Base-by-base conservation (phyloP, 2,329 filamentous ascomycete species). In the Tricladium varicosporioides region DNA sequence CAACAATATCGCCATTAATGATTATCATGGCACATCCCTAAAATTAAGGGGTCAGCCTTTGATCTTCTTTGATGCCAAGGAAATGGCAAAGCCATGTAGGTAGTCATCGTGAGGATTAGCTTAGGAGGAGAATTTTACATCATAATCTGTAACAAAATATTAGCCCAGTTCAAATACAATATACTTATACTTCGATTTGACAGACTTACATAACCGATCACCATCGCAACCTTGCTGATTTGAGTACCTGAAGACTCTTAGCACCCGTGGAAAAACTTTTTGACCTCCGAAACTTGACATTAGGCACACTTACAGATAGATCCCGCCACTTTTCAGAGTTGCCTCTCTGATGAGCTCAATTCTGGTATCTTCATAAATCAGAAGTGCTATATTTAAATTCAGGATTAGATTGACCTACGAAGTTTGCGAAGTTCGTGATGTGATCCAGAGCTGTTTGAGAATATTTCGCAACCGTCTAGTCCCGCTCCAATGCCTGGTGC, bases 401-500 rank as follows among this genome's bases (percentile, higher is more conserved):
- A 27, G 7, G 22, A 27, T 27, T 7, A 4, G 7, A 4, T 7
- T 27, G 4, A 7, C 22, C 7, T 27, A 27, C 22, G 22, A 0
- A 91, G 78, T 69, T 91, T 91, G 15, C 85, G 76, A 8, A 91
- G 72, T 63, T 85, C 80, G 65, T 85, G 83, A 69, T 93, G 89
- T 11, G 79, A 84, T 5, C 85, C 88, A 53, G 80, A 85, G 2
- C 80, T 84, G 70, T 93, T 93, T 8, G 84, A 83, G 60, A 89
- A 80, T 54, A 91, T 85, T 66, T 91, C 89, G 5, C 84, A 83
- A 4, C 90, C 89, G 64, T 85, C 79, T 1, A 91, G 75, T n/a
- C 81, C 80, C 75, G 85, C 84, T 9, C 76, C 73, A 32, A 80
- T 80, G 61, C 84, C 81, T 27, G 22, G 22, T 7, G 22, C 22